Evolutionary conservation across 371 early-diverging fungal species (phyloP), one percentile per base, ranked within the genome.

Genomic region (Mortierella sp.): DNA sequence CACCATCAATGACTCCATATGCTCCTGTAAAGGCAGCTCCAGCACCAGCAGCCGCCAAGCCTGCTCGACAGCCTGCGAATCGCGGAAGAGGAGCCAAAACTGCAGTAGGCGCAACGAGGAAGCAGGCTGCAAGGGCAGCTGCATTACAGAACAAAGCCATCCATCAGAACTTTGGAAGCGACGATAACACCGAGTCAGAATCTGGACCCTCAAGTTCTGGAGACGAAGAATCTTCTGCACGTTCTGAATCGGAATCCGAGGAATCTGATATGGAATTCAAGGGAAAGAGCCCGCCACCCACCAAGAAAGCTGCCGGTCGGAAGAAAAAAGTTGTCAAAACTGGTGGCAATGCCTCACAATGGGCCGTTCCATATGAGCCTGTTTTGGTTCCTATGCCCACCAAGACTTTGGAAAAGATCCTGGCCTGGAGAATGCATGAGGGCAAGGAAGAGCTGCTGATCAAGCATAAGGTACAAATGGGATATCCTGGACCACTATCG

Each of bases 381-480:
- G 91, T 93, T 3, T 70, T 84, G 56, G 91, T 93, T 23, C 91
- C 91, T 8, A 87, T 92, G 84, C 90, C 88, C 2, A 90, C 91
- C 45, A 86, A 86, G 65, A 71, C 78, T 6, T 85, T 92, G 70
- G 92, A 93, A 47, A 88, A 87, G 68, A 89, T 93, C 27, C 71
- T 93, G 28, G 83, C 87, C 38, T 90, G 84, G 60, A 79, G 86
- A 42, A 80, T 78, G 43, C 85, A 86, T 34, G 55, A 61, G 18
- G 79, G 76, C 19, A 51, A 76, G 27, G 84, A 84, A 48, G 82
- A 86, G 51, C 58, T 88, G 27, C 54, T 88, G 47, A 82, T 93
- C 58, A 93, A 94, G 72, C 91, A 91, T 82, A 92, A 93, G 84
- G 91, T 89, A 80, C 16, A 30, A 58, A 14, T 60, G 52, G 9